Conservation (phyloP, 805 yeast genomes). For the Sugiyamaella lignohabitans region DNA sequence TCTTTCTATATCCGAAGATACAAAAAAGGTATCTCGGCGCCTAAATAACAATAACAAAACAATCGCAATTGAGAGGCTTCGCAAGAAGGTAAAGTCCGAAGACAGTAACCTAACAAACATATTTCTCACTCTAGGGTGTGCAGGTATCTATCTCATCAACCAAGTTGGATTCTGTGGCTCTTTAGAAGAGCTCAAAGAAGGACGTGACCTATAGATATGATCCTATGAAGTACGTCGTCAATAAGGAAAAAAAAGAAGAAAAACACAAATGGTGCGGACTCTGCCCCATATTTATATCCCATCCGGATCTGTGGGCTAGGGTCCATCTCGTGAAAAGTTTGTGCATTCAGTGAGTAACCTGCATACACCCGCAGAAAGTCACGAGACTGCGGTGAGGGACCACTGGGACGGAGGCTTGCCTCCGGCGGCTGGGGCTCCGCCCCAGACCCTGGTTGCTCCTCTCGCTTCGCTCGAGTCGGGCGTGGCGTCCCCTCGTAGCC, state of each 20-base stretch:
- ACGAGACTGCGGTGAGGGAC: too few relatives aligned
- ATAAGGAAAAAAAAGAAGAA: conserved; percentile 45
- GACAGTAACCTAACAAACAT: conserved; percentile 53
- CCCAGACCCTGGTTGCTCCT: too few relatives aligned
- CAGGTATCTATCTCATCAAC: conserved; percentile 94
- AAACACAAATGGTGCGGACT: conserved; percentile 17
- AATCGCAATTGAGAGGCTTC: conserved; percentile 14
- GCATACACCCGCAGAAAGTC: too few relatives aligned
- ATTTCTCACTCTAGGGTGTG: conserved; percentile 85
- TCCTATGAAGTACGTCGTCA: conserved; percentile 99
- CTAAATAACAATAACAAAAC: conserved; percentile 35
- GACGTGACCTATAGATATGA: conserved; percentile 99
- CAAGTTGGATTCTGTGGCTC: conserved; percentile 99
- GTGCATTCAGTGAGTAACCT: too few relatives aligned
- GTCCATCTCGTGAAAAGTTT: too few relatives aligned
- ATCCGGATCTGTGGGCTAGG: too few relatives aligned
- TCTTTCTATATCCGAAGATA: conserved; percentile 12
- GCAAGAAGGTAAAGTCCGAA: conserved; percentile 42
- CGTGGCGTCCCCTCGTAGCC: too few relatives aligned
- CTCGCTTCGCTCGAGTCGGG: too few relatives aligned
- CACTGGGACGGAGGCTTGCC: too few relatives aligned
- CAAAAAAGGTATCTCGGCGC: conserved; percentile 30
- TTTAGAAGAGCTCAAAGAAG: conserved; percentile 95
- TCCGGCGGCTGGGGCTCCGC: conserved; percentile 1
- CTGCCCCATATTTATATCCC: background rate